These are phyloP conservation scores for Rhizodiscina lignyota DNA, from an alignment of 495 filamentous ascomycete species.

Conservation along the genomic window DNA sequence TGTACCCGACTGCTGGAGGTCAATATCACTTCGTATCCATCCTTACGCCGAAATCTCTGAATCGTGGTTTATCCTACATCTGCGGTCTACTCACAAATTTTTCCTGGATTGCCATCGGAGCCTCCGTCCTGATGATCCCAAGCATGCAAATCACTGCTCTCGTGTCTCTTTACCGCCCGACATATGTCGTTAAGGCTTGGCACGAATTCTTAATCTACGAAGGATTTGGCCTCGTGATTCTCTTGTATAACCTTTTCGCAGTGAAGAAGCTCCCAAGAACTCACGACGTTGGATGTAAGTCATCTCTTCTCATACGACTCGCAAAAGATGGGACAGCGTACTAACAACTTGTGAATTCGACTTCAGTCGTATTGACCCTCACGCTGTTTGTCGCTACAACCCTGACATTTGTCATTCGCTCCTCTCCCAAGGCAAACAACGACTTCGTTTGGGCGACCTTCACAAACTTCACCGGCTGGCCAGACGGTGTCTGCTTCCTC, in stretches of 20 bases:
- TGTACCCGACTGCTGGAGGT: background rate
- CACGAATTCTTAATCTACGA: background rate
- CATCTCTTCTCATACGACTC: background rate
- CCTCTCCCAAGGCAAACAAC: background rate
- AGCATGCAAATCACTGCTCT: background rate
- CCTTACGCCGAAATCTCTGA: background rate
- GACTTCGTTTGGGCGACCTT: background rate
- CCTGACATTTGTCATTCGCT: background rate
- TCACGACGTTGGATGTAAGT: background rate
- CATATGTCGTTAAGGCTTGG: background rate
- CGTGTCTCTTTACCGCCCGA: background rate
- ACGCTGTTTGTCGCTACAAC: background rate
- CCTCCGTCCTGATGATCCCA: background rate
- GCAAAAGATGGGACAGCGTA: too few relatives aligned
- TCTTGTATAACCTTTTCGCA: background rate
- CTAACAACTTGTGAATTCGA: too few relatives aligned
- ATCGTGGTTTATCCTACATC: background rate
- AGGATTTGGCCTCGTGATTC: background rate
- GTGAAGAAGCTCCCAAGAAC: background rate
- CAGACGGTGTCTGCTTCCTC: background rate
- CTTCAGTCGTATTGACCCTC: background rate
- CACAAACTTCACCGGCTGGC: background rate
- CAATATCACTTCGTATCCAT: constrained; percentile 1
- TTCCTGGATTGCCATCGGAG: background rate
- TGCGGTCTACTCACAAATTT: background rate